Percentiles rank a stretch among this genome's conserved stretches.
Evolutionary conservation across 2,329 filamentous ascomycete genomes (phyloP).

Genomic region (Tolypocladium ophioglossoides): DNA sequence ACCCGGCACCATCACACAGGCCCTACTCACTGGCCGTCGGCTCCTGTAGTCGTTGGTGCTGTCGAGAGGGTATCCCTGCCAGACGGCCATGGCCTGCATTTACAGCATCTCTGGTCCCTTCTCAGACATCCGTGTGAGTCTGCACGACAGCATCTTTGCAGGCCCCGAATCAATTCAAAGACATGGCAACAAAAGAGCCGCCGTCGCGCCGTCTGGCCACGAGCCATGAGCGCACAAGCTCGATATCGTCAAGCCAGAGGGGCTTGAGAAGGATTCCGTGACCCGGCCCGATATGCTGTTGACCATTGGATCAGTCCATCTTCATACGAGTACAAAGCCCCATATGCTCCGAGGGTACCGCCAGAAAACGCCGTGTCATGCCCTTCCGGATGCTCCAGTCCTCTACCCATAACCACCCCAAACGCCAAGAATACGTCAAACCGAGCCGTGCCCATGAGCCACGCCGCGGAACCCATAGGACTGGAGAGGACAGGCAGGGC

Average conservation of each 20-base stretch:
- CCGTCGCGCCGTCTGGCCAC: neutral
- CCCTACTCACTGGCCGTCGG: too few species aligned
- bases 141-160: neutral
- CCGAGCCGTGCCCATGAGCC: too few species aligned
- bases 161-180: neutral
- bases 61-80: too few species aligned
- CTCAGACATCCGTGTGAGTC: neutral
- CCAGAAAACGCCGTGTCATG: slow-evolving; percentile 3
- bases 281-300: neutral
- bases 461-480: too few species aligned
- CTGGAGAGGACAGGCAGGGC: too few species aligned
- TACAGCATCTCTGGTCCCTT: too few species aligned
- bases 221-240: neutral
- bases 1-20: too few species aligned
- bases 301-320: neutral
- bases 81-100: too few species aligned
- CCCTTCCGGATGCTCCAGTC: neutral
- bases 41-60: too few species aligned
- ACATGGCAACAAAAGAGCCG: neutral
- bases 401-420: neutral
- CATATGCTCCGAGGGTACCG: neutral
- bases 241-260: neutral
- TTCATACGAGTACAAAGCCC: neutral
- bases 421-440: neutral
- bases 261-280: neutral